Conservation (phyloP, 2,329 filamentous ascomycete species). For the Botrytis squamosa region DNA sequence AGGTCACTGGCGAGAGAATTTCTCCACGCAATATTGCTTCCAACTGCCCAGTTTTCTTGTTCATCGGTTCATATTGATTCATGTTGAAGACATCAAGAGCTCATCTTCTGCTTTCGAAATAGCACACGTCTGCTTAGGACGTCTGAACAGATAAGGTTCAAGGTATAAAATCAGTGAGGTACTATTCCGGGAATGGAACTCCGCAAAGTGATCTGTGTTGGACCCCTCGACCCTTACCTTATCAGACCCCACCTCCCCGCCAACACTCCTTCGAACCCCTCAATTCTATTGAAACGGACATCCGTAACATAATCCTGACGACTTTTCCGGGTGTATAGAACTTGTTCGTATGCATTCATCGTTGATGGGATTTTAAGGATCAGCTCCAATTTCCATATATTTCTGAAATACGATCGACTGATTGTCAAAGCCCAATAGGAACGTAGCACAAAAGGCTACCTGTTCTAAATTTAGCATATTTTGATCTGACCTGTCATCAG, state of each 20-base stretch:
- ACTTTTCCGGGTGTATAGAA: not conserved
- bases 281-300: not conserved
- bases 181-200: not conserved
- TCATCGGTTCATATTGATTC: not conserved
- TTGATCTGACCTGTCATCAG: conserved; percentile 1
- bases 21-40: not conserved
- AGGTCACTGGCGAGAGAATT: not conserved
- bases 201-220: not conserved
- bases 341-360: not conserved
- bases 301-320: not conserved
- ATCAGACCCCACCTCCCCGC: not conserved
- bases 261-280: not conserved
- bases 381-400: not conserved
- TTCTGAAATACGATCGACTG: not conserved
- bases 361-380: not conserved
- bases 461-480: conserved; percentile 1
- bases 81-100: too few species aligned
- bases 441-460: conserved; percentile 4
- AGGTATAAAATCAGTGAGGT: not conserved
- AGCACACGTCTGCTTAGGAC: not conserved
- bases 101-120: not conserved
- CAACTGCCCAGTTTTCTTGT: not conserved
- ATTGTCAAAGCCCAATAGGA: not conserved
- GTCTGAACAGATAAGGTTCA: not conserved
- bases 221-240: not conserved